These are phyloP conservation scores for Saposhnikovia divaricata DNA, from an alignment of 129 eudicot species.

Conservation along the genomic window DNA sequence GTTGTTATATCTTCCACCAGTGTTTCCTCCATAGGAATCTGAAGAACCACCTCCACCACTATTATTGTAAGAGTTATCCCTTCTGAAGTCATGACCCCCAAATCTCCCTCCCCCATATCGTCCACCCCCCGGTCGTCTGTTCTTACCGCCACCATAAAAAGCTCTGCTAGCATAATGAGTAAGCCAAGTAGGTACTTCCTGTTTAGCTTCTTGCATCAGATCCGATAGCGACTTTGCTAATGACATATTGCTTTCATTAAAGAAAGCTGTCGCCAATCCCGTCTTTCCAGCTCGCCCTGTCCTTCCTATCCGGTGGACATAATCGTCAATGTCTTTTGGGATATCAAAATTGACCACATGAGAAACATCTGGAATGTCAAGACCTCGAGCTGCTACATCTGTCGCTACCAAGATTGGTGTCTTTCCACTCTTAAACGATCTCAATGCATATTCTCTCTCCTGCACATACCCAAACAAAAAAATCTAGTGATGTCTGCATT, in stretches of 20 bases:
- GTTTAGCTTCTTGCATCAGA: conserved; percentile 52
- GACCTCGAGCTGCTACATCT: conserved; percentile 82
- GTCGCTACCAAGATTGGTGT: conserved; percentile 79
- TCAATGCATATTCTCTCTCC: conserved; percentile 71
- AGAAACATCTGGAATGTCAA: conserved; percentile 73
- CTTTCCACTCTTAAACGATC: conserved; percentile 73
- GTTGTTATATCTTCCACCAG: conserved; percentile 12
- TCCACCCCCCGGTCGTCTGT: conserved; percentile 21
- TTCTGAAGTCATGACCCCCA: conserved; percentile 50
- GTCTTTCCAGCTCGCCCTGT: conserved; percentile 87
- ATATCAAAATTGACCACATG: conserved; percentile 78
- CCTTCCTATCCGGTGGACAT: conserved; percentile 81
- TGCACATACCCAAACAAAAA: conserved; percentile 15
- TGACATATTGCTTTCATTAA: conserved; percentile 44
- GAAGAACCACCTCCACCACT: conserved; percentile 24
- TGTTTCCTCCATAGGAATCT: conserved; percentile 27
- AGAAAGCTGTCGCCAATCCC: conserved; percentile 72
- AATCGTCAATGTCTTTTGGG: conserved; percentile 79
- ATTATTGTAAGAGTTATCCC: conserved; percentile 20
- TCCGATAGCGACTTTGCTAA: conserved; percentile 51
- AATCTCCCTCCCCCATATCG: conserved; percentile 39
- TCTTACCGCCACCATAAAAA: conserved; percentile 30
- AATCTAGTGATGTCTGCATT: not conserved
- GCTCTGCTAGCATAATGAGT: conserved; percentile 36
- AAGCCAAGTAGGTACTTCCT: conserved; percentile 55